phyloP scores from a whole-genome alignment of 2,329 filamentous ascomycete species.

The Hypoxylon sp. region DNA sequence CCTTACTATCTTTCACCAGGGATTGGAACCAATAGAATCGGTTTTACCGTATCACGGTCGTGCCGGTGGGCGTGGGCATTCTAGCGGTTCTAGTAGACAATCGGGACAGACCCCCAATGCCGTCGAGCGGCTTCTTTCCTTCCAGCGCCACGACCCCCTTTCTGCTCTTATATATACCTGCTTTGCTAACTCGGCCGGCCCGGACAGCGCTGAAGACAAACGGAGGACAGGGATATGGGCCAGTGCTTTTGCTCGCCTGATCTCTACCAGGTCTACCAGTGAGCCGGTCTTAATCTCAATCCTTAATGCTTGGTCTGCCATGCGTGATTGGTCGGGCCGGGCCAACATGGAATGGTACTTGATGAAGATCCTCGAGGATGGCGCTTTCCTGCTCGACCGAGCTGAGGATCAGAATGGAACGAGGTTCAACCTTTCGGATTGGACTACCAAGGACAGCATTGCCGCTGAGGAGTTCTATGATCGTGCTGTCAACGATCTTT shows the following conservation, averaged over 20 bases:
- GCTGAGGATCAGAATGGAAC: conserved; percentile 82
- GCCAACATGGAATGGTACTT: conserved; percentile 93
- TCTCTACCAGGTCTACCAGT: conserved; percentile 79
- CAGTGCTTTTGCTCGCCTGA: conserved; percentile 83
- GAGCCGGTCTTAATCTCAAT: conserved; percentile 86
- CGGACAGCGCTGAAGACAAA: conserved; percentile 83
- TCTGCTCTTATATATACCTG: conserved; percentile 88
- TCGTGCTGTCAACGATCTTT: conserved; percentile 81
- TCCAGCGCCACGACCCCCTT: conserved; percentile 88
- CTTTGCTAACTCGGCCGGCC: conserved; percentile 87
- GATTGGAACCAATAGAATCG: conserved; percentile 84
- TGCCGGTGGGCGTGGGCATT: conserved; percentile 60
- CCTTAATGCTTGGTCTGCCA: conserved; percentile 86
- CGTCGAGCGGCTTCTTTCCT: conserved; percentile 86
- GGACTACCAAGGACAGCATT: conserved; percentile 82
- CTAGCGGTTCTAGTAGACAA: conserved; percentile 61
- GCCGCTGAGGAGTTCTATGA: conserved; percentile 91
- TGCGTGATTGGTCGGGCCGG: conserved; percentile 90
- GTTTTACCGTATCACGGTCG: conserved; percentile 77
- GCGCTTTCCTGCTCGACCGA: conserved; percentile 88
- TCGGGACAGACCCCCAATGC: conserved; percentile 67
- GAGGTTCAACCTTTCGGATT: conserved; percentile 77
- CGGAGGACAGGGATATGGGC: conserved; percentile 89
- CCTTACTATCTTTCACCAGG: conserved; percentile 82
- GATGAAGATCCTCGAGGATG: conserved; percentile 93